Evolutionary conservation across 192 early-diverging fungal genomes (phyloP).

Genomic region (Mortierella alpina): DNA sequence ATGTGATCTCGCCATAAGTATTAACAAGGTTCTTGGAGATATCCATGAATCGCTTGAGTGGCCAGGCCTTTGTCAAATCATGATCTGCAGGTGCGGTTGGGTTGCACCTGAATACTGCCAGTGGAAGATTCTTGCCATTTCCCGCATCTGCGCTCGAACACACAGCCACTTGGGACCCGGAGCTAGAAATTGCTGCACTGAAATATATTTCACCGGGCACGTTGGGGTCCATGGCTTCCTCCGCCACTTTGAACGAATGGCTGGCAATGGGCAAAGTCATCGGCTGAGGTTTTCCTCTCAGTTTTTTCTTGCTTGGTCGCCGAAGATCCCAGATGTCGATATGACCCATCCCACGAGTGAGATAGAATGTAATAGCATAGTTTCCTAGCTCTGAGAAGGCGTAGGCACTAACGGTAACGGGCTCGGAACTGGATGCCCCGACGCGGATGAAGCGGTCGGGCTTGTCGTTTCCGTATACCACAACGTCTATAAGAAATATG

Average conservation of each 20-base stretch:
- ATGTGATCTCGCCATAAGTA: background rate
- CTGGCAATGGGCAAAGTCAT: background rate
- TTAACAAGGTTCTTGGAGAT: background rate
- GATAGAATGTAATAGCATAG: conserved; percentile 3
- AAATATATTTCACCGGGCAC: too few species aligned
- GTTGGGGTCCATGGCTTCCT: background rate
- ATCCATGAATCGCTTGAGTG: background rate
- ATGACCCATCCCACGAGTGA: background rate
- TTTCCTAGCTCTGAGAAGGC: background rate
- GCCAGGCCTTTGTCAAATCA: background rate
- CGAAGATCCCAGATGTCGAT: conserved; percentile 12
- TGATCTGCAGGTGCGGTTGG: background rate
- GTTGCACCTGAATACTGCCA: background rate
- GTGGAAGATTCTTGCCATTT: background rate
- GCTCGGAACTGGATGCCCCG: background rate
- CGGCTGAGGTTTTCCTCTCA: background rate
- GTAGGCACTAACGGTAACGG: background rate
- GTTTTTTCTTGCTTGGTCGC: background rate
- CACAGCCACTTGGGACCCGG: background rate
- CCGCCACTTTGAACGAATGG: background rate
- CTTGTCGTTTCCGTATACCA: conserved; percentile 3
- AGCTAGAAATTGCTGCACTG: background rate
- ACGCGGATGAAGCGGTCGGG: conserved; percentile 1
- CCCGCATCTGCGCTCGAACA: background rate
- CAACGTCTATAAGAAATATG: conserved; percentile 1